Percentiles rank a stretch among this genome's conserved stretches.
These are phyloP conservation scores for Zelopaecilomyces penicillatus DNA, from an alignment of 2,329 filamentous ascomycete species.

Conservation along the genomic window DNA sequence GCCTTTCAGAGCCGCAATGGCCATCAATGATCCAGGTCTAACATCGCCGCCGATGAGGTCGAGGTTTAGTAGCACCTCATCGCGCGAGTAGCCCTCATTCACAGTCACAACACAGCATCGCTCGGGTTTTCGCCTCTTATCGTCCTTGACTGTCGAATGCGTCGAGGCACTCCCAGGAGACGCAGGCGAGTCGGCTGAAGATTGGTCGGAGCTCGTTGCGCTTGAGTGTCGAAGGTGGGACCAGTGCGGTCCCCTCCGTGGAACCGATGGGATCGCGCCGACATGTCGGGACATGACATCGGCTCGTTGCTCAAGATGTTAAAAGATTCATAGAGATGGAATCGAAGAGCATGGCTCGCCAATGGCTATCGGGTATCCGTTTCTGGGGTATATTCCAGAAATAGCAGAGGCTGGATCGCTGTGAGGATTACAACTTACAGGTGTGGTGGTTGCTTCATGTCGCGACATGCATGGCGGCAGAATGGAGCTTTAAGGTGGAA, in stretches of 20 bases:
- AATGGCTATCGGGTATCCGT: not conserved
- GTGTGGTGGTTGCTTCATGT: not conserved
- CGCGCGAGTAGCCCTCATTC: slow-evolving; percentile 67
- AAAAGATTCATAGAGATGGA: slow-evolving; percentile 3
- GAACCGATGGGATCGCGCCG: slow-evolving; percentile 28
- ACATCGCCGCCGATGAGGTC: slow-evolving; percentile 58
- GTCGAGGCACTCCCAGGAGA: slow-evolving; percentile 44
- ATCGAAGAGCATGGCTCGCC: slow-evolving; percentile 8
- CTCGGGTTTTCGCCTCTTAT: slow-evolving; percentile 29
- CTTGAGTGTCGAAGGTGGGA: slow-evolving; percentile 47
- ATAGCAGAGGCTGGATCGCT: not conserved
- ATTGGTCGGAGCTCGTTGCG: slow-evolving; percentile 37
- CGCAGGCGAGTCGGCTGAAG: slow-evolving; percentile 28
- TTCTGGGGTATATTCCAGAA: not conserved
- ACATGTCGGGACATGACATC: slow-evolving; percentile 34
- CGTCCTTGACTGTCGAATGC: slow-evolving; percentile 36
- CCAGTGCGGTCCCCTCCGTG: slow-evolving; percentile 42
- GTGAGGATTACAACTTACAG: not conserved
- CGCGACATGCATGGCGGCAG: slow-evolving; percentile 5
- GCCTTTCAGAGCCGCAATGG: slow-evolving; percentile 55
- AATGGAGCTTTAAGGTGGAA: slow-evolving; percentile 5
- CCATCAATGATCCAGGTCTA: slow-evolving; percentile 60
- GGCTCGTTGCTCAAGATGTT: slow-evolving; percentile 12
- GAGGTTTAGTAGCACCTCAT: slow-evolving; percentile 73
- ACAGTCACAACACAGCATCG: slow-evolving; percentile 46